These are phyloP conservation scores for Coniochaeta sp. DNA, from an alignment of 2,329 filamentous ascomycete genomes.

Conservation along the genomic window DNA sequence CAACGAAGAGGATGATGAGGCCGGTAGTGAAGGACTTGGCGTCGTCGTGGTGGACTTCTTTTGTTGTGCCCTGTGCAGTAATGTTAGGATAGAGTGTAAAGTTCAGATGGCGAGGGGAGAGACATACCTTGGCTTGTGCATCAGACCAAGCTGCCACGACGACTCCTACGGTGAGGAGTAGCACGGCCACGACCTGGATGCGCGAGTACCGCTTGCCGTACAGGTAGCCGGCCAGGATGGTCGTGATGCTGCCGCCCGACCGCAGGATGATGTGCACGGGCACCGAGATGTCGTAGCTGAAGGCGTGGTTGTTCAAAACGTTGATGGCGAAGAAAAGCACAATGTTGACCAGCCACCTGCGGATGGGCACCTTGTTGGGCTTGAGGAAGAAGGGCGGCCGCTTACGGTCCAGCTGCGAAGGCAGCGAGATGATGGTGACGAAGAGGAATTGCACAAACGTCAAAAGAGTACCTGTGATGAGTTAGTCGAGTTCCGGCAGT, in stretches of 20 bases:
- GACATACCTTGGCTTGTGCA: constrained; percentile 67
- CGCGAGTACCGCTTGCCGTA: constrained; percentile 79
- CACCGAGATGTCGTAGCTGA: constrained; percentile 93
- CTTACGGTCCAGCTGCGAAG: constrained; percentile 64
- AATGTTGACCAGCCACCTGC: constrained; percentile 83
- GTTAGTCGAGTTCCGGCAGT: background rate
- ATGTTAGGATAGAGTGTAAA: too few relatives aligned
- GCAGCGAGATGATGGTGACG: constrained; percentile 70
- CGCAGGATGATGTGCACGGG: constrained; percentile 95
- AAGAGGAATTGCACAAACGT: constrained; percentile 88
- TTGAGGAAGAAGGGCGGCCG: constrained; percentile 66
- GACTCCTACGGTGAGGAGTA: constrained; percentile 78
- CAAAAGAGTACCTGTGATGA: constrained; percentile 61
- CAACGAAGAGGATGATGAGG: constrained; percentile 74
- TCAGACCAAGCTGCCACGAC: constrained; percentile 86
- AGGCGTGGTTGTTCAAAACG: constrained; percentile 94
- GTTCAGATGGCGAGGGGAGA: too few relatives aligned
- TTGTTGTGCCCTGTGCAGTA: constrained; percentile 14
- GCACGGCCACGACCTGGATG: constrained; percentile 74
- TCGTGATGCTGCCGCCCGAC: constrained; percentile 92
- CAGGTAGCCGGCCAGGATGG: constrained; percentile 82
- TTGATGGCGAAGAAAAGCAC: constrained; percentile 90
- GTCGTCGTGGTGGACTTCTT: constrained; percentile 17
- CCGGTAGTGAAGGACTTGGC: constrained; percentile 54
- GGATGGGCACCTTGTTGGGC: constrained; percentile 72